Base-by-base conservation (phyloP, 1,139 yeast genomes). In the Wickerhamomyces sp. region DNA sequence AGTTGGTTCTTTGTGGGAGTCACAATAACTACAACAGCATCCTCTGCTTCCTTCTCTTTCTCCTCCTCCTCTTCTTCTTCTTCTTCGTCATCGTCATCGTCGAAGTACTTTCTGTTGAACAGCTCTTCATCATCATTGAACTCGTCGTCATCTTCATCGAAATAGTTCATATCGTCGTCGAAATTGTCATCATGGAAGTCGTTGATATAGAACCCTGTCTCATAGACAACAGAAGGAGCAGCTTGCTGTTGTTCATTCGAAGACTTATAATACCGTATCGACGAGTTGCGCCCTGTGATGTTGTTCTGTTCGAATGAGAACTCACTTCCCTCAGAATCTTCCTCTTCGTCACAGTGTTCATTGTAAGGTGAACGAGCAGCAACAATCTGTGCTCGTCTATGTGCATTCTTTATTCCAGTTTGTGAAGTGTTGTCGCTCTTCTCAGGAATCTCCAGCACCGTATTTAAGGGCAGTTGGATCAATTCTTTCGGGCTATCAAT, bases 261-360 rank as follows among this genome's bases (percentile, higher is more conserved):
- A 2, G 66, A 61, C 40, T 73, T 73, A 46, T 78, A 78, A 48
- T 78, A 78, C 47, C 77, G 75, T 10, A 77, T 72, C 0, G 84
- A 77, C 0, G 78, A 68, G 41, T 78, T 78, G 46, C 85, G 58
- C 3, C 84, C 85, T 16, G 75, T 73, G 13, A 62, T 63, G 35
- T 61, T 59, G 38, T 72, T 77, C 37, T 68, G 63, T 30, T 76
- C 79, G 48, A 78, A 78, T 0, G 84, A 77, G 48, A 78, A 78
- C 38, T 69, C 74, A 1, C 61, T 47, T 6, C 28, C 46, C 12
- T 45, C 48, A 3, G 47, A 47, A 7, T 22, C 31, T 2, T 37
- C 31, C 6, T 41, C 48, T 11, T 42, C 43, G n/a, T 44, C 42
- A 11, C 16, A 20, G 29, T 27, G 11, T 12, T 15, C 13, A 22